A percentile compares a stretch with the other conserved stretches of the same genome.
phyloP scores from a whole-genome alignment of 73 alveolate species.

The Uronychia setigera region DNA sequence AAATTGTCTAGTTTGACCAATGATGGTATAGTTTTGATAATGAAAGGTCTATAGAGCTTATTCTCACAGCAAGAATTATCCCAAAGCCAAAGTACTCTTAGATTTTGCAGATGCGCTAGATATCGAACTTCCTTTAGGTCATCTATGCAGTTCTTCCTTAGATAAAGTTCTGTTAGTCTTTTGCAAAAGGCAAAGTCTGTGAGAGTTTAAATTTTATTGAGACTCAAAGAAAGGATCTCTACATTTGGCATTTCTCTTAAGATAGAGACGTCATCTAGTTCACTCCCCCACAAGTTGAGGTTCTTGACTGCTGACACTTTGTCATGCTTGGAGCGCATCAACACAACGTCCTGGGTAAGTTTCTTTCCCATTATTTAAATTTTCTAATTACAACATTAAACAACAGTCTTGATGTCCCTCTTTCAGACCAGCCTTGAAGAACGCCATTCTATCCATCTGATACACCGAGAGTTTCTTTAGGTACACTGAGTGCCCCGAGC shows the following conservation, averaged over 20 bases:
- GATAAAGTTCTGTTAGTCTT: conserved; percentile 76
- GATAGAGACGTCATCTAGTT: conserved; percentile 81
- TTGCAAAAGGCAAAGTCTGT: conserved; percentile 57
- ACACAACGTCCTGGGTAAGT: conserved; percentile 71
- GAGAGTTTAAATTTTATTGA: conserved; percentile 73
- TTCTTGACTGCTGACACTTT: conserved; percentile 68
- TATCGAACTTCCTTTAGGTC: conserved; percentile 68
- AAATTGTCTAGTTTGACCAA: conserved; percentile 69
- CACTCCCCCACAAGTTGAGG: conserved; percentile 91
- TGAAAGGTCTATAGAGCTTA: conserved; percentile 37
- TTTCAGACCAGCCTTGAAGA: conserved; percentile 41
- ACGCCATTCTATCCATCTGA: conserved; percentile 12
- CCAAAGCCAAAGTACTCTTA: conserved; percentile 73
- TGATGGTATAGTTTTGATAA: conserved; percentile 67
- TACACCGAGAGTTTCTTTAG: conserved; percentile 19
- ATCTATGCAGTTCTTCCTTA: conserved; percentile 72
- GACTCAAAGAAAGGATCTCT: conserved; percentile 74
- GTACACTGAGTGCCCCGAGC: conserved; percentile 52
- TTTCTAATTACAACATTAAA: conserved; percentile 6
- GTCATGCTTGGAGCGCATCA: conserved; percentile 70
- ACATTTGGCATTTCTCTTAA: conserved; percentile 73
- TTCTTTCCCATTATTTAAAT: conserved; percentile 67
- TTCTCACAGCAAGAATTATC: conserved; percentile 75
- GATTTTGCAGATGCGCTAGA: conserved; percentile 67
- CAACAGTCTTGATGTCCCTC: conserved; percentile 54